Conservation (phyloP, 2,329 filamentous ascomycete species). For the Cordyceps militaris region DNA sequence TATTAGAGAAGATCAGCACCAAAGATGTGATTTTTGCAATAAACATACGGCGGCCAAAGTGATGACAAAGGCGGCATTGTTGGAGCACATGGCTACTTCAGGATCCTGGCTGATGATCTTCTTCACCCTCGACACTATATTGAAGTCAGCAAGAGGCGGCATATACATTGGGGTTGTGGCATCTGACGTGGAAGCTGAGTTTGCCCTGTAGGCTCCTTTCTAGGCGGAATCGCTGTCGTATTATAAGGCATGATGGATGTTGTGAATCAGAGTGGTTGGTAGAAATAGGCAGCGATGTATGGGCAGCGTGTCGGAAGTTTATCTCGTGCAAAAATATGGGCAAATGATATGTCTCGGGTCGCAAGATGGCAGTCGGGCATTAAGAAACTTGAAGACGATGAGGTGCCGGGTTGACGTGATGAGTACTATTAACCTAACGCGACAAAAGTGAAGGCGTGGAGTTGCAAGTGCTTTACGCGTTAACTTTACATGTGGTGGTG, state of each 20-base stretch:
- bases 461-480: slow-evolving; percentile 10
- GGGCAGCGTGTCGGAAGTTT: background rate
- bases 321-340: background rate
- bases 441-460: background rate
- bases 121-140: slow-evolving; percentile 81
- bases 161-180: slow-evolving; percentile 17
- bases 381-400: background rate
- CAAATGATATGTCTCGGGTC: background rate
- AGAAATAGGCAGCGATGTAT: background rate
- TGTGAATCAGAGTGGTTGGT: background rate
- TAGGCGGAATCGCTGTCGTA: slow-evolving; percentile 71
- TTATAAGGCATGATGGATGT: slow-evolving; percentile 72
- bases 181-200: slow-evolving; percentile 76
- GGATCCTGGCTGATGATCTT: slow-evolving; percentile 88
- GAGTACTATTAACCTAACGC: too few relatives aligned
- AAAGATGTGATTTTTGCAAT: background rate
- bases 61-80: slow-evolving; percentile 90
- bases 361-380: background rate
- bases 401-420: background rate
- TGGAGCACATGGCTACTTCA: slow-evolving; percentile 79
- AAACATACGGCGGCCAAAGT: slow-evolving; percentile 71
- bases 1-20: slow-evolving; percentile 6
- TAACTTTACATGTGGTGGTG: background rate
- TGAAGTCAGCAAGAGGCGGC: slow-evolving; percentile 12
- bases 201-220: slow-evolving; percentile 77